A percentile compares a stretch with the other conserved stretches of the same genome.
phyloP scores from a whole-genome alignment of 768 basidiomycete species.

The Podaxis pistillaris region DNA sequence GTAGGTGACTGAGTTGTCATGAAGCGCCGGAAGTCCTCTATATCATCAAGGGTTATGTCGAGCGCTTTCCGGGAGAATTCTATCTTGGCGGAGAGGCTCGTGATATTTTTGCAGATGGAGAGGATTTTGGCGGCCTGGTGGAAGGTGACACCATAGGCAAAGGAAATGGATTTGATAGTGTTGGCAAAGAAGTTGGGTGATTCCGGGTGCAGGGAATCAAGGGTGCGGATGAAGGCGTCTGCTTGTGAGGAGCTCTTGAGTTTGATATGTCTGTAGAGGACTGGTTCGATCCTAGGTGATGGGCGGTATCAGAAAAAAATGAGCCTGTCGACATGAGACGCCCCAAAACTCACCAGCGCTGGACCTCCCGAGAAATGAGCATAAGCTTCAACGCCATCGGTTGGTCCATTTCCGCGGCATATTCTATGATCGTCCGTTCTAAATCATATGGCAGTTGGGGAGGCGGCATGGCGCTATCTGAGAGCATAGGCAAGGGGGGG shows the following conservation, averaged over 20 bases:
- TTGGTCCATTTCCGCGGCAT: slow-evolving; percentile 7
- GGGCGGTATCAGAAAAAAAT: not conserved
- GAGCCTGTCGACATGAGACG: not conserved
- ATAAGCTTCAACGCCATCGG: slow-evolving; percentile 5
- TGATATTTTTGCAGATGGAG: not conserved
- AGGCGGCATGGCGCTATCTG: not conserved
- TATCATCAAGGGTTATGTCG: slow-evolving; percentile 7
- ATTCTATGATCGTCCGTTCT: slow-evolving; percentile 8
- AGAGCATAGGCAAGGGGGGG: not conserved
- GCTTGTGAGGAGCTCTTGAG: slow-evolving; percentile 2
- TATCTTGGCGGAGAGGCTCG: slow-evolving; percentile 3
- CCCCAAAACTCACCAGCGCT: slow-evolving; percentile 3
- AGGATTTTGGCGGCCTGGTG: slow-evolving; percentile 13
- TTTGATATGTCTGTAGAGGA: slow-evolving; percentile 11
- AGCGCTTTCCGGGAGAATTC: not conserved
- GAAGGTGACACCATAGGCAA: slow-evolving; percentile 11
- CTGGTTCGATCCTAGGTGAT: slow-evolving; percentile 7
- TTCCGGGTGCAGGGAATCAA: not conserved
- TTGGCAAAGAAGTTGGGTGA: not conserved
- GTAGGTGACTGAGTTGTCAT: not conserved
- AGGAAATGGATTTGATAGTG: slow-evolving; percentile 11
- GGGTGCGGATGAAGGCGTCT: slow-evolving; percentile 11
- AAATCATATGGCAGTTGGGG: slow-evolving; percentile 11
- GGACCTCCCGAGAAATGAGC: slow-evolving; percentile 9
- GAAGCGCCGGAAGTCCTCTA: slow-evolving; percentile 3